phyloP scores from a whole-genome alignment of 2,329 filamentous ascomycete species.

The Harringtonia aguacate region DNA sequence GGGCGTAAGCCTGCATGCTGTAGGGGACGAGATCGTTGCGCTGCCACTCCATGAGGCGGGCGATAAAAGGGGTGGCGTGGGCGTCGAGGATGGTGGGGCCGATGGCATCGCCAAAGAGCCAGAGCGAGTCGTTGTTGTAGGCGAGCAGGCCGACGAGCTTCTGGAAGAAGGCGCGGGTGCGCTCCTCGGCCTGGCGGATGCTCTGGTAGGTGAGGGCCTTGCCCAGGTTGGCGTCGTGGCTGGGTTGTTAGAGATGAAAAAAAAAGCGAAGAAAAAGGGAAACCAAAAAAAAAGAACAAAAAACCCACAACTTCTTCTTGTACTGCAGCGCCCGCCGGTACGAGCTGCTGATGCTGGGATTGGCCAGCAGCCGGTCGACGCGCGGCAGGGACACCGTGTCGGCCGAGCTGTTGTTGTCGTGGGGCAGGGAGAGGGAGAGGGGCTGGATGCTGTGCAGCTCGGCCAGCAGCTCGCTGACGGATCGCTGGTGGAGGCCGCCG shows the following conservation, averaged over 20 bases:
- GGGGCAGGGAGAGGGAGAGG: neutral
- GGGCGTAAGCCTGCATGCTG: neutral
- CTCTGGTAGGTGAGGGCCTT: neutral
- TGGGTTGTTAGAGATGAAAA: neutral
- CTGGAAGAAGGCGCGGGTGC: neutral
- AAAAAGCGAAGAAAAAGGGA: neutral
- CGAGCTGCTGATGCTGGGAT: neutral
- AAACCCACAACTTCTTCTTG: neutral
- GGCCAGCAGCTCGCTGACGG: neutral
- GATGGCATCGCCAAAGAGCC: neutral
- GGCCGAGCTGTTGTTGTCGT: neutral
- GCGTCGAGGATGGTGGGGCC: conserved; percentile 1
- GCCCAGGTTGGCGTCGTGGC: neutral
- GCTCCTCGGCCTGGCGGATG: neutral
- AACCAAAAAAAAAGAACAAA: neutral
- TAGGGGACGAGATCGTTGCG: neutral
- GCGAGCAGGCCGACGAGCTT: neutral
- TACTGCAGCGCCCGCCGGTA: neutral
- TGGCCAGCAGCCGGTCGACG: neutral
- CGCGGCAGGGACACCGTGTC: neutral
- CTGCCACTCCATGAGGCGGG: neutral
- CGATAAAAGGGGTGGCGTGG: neutral
- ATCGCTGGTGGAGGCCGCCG: neutral
- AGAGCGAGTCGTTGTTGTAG: neutral
- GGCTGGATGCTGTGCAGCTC: neutral